These are phyloP conservation scores for Neoboletus brunneissimus DNA, from an alignment of 768 basidiomycete species.

Conservation along the genomic window DNA sequence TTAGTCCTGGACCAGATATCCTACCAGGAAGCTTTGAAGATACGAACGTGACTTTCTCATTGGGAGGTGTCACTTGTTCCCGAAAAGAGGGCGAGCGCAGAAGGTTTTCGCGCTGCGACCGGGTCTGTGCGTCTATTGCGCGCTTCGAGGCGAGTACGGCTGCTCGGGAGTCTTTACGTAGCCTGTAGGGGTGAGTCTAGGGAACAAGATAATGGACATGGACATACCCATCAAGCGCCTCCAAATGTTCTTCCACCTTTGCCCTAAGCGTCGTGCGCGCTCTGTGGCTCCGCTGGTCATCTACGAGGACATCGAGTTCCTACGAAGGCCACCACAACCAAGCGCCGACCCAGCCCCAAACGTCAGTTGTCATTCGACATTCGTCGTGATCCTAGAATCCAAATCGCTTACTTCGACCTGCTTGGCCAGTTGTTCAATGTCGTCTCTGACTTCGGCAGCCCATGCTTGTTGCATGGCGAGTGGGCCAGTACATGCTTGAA, in stretches of 20 bases:
- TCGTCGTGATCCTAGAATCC: background rate
- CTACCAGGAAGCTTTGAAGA: background rate
- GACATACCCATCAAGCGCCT: conserved; percentile 51
- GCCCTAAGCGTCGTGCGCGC: conserved; percentile 46
- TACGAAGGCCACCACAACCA: conserved; percentile 26
- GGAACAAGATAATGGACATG: background rate
- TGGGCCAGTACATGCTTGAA: conserved; percentile 68
- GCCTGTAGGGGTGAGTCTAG: conserved; percentile 34
- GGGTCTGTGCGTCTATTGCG: conserved; percentile 58
- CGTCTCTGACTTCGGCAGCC: conserved; percentile 73
- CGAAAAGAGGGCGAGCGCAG: conserved; percentile 48
- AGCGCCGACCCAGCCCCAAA: background rate
- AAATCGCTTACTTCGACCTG: conserved; percentile 62
- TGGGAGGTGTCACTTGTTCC: conserved; percentile 42
- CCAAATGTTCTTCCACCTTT: conserved; percentile 49
- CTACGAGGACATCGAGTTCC: conserved; percentile 67
- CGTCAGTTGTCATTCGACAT: background rate
- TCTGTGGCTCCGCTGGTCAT: conserved; percentile 63
- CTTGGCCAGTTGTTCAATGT: conserved; percentile 57
- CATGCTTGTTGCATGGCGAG: conserved; percentile 67
- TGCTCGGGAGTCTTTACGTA: conserved; percentile 60
- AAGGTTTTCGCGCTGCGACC: conserved; percentile 68
- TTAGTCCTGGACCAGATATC: background rate
- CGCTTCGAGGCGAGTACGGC: conserved; percentile 75
- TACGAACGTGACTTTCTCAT: conserved; percentile 64